These are phyloP conservation scores for Blakeslea trispora DNA, from an alignment of 371 early-diverging fungal species.

Conservation along the genomic window DNA sequence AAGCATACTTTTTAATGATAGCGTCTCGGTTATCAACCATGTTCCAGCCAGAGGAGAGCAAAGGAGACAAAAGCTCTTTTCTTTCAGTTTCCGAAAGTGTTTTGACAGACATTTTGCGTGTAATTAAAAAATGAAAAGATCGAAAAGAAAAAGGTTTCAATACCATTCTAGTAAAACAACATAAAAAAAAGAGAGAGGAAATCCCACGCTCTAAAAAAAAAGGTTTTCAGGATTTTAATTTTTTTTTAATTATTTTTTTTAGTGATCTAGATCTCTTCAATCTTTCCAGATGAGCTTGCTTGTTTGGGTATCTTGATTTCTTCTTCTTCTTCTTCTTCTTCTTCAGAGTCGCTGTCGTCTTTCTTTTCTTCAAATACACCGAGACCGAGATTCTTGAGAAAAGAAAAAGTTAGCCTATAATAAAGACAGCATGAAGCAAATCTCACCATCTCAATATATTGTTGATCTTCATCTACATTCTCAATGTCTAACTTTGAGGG, in stretches of 20 bases:
- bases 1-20: conserved; percentile 75
- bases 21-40: conserved; percentile 76
- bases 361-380: conserved; percentile 58
- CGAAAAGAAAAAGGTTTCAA: neutral
- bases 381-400: conserved; percentile 53
- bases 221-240: neutral
- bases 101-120: conserved; percentile 13
- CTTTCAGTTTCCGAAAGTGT: conserved; percentile 44
- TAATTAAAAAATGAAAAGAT: conserved; percentile 4
- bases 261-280: conserved; percentile 18
- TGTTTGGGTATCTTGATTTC: conserved; percentile 47
- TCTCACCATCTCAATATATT: conserved; percentile 68
- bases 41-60: conserved; percentile 63
- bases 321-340: conserved; percentile 38
- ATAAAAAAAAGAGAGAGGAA: no score
- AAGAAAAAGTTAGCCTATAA: no score
- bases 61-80: conserved; percentile 46
- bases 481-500: conserved; percentile 55
- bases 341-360: conserved; percentile 33
- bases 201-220: conserved; percentile 1
- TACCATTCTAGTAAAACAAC: neutral
- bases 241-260: neutral
- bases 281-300: conserved; percentile 23
- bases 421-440: no score
- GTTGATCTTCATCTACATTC: conserved; percentile 51